Evolutionary conservation across 2,329 filamentous ascomycete species (phyloP), one percentile per base, ranked within the genome.

Genomic region (Geoglossum cookeanum): DNA sequence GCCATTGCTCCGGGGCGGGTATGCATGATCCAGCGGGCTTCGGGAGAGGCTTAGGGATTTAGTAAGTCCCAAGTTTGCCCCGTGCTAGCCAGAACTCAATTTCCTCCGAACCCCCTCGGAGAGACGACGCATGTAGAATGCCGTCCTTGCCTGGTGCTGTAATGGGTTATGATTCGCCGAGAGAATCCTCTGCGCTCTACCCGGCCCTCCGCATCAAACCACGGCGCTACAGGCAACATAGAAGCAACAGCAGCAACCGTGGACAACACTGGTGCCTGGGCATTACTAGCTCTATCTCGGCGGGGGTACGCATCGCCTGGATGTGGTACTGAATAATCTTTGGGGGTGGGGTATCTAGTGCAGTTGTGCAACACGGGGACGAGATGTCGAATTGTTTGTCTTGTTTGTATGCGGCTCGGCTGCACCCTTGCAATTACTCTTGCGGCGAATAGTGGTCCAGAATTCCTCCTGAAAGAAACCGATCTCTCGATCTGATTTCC

Each of bases 211-310:
- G 22, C 22, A 22, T 2, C 22, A 22, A 22, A 22, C 22, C 22
- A 22, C 22, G 22, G 22, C 22, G 22, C 2, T 22, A 22, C 22
- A 22, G 2, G 22, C 30, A 35, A 32, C 30, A 32, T 35, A 6
- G 1, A 13, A 30, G 17, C 29, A 22, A 35, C 48, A 53, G 22
- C 15, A n/a, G 32, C 5, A 32, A 35, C 22, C 88, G 95, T 66
- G 90, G 97, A 74, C 92, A 98, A 72, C 76, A 89, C 66, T 92
- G 97, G 71, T 98, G 98, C 68, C 82, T 98, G 59, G 78, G 91
- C 64, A 78, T 98, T 30, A 88, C 97, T 61, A 84, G 82, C 62
- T 80, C 87, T 62, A 96, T 97, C 65, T 98, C 15, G 74, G 81
- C 15, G 73, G 79, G 30, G 92, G 92, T 65, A 92, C 98, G 69